Evolutionary conservation across 768 basidiomycete genomes (phyloP), one percentile per base, ranked within the genome.

Genomic region (Cystobasidium onofrii): DNA sequence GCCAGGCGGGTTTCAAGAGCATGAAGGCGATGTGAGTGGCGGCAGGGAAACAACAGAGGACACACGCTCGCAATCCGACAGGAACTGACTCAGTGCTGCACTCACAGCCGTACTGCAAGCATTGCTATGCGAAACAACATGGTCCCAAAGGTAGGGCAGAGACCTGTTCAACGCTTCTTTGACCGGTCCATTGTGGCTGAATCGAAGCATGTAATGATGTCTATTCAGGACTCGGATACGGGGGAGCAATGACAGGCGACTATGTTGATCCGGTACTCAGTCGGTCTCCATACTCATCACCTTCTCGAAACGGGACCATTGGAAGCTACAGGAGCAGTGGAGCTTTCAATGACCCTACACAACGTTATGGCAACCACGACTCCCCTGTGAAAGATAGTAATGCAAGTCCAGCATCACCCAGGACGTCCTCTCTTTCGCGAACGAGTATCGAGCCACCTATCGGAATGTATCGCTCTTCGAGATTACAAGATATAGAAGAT

Each of bases 111-210:
- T 79, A 71, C 80, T 93, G 92, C 83, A 92, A 92, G 84, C 83
- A 84, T 60, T 94, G 92, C 78, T 90, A 94, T 79, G 79, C 86
- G 65, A 89, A 87, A 84, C 86, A 83, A 76, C 93, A 92, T 77
- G 91, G 90, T 25, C 69, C 78, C 13, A 78, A 77, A 57, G 78
- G 65, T 67, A n/a, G 44, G 7, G 43, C 15, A 27, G 57, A 10
- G 10, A 54, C 29, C 54, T 9, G 9, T 73, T 10, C 75, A 70
- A 29, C 73, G 74, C 15, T 36, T 64, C 39, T 39, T 63, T 27
- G 36, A 31, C 31, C n/a, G 33, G 20, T 63, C 25, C 20, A 10
- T 7, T 3, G 25, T 39, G 63, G 39, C 39, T 64, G 15, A 34
- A 20, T 23, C 29, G 61, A 6, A 7, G 9, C 61, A 6, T 57